These are phyloP conservation scores for Trichoderma pleuroti DNA, from an alignment of 2,329 filamentous ascomycete genomes.

Conservation along the genomic window DNA sequence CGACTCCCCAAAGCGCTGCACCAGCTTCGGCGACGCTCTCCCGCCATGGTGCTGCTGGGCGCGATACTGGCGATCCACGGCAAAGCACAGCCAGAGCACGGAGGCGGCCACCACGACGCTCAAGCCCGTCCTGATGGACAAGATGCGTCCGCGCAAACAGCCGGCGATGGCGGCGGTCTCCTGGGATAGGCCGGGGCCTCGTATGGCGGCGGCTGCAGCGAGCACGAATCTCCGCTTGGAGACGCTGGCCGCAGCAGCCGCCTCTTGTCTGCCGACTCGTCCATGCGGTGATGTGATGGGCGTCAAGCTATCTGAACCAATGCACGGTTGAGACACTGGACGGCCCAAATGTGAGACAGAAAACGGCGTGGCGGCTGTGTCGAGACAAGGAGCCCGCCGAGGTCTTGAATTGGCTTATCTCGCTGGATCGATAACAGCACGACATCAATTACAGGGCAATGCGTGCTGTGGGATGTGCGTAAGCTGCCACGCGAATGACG, in stretches of 20 bases:
- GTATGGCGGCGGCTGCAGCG: conserved; percentile 10
- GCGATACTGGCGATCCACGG: conserved; percentile 4
- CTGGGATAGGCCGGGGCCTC: conserved; percentile 13
- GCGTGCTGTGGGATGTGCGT: neutral
- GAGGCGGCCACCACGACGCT: conserved; percentile 7
- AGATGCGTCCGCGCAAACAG: conserved; percentile 3
- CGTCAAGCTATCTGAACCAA: no score
- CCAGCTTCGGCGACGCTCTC: neutral
- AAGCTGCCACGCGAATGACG: neutral
- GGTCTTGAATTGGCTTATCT: neutral
- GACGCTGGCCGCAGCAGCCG: neutral
- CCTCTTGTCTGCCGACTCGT: neutral
- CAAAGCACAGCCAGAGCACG: conserved; percentile 14
- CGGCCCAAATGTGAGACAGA: neutral
- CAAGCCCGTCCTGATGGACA: conserved; percentile 12
- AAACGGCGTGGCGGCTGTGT: neutral
- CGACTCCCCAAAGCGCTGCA: conserved; percentile 13
- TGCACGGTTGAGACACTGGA: neutral
- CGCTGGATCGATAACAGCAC: neutral
- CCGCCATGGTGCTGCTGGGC: neutral
- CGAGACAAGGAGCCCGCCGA: neutral
- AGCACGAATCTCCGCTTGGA: neutral
- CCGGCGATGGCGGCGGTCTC: neutral
- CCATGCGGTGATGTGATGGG: neutral
- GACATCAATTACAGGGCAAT: neutral